Percentiles rank a stretch among this genome's conserved stretches.
Evolutionary conservation across 805 yeast genomes (phyloP).

Genomic region (Nakazawaea sp.): DNA sequence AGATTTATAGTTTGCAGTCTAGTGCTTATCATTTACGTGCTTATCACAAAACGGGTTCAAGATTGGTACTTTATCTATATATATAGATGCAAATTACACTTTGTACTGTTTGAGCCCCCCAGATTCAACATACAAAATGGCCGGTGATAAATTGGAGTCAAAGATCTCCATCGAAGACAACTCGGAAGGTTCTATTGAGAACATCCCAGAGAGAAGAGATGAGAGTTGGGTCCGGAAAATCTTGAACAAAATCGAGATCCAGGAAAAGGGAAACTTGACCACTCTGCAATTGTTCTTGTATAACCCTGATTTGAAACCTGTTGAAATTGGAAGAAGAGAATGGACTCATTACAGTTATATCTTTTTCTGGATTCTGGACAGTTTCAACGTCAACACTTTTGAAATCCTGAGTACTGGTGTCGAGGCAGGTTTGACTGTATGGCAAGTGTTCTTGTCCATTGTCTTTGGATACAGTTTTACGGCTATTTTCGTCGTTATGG

Average conservation of each 20-base stretch:
- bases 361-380: slow-evolving; percentile 83
- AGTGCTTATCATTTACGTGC: too few relatives aligned
- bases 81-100: too few relatives aligned
- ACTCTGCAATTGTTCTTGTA: slow-evolving; percentile 57
- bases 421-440: slow-evolving; percentile 73
- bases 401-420: slow-evolving; percentile 87
- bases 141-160: too few relatives aligned
- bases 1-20: too few relatives aligned
- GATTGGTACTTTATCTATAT: too few relatives aligned
- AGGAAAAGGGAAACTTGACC: slow-evolving; percentile 36
- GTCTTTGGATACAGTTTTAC: slow-evolving; percentile 77
- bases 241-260: slow-evolving; percentile 16
- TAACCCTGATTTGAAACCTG: slow-evolving; percentile 75
- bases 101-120: too few relatives aligned
- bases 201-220: too few relatives aligned
- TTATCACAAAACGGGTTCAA: too few relatives aligned
- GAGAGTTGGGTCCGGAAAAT: not conserved
- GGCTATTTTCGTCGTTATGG: slow-evolving; percentile 60
- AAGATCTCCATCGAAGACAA: too few relatives aligned
- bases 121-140: too few relatives aligned
- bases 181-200: too few relatives aligned
- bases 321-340: slow-evolving; percentile 64
- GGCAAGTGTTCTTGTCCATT: slow-evolving; percentile 86
- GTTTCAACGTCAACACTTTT: slow-evolving; percentile 87
- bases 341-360: slow-evolving; percentile 84